Base-by-base conservation (phyloP, 2,329 filamentous ascomycete genomes). In the Trichoderma polysporum region DNA sequence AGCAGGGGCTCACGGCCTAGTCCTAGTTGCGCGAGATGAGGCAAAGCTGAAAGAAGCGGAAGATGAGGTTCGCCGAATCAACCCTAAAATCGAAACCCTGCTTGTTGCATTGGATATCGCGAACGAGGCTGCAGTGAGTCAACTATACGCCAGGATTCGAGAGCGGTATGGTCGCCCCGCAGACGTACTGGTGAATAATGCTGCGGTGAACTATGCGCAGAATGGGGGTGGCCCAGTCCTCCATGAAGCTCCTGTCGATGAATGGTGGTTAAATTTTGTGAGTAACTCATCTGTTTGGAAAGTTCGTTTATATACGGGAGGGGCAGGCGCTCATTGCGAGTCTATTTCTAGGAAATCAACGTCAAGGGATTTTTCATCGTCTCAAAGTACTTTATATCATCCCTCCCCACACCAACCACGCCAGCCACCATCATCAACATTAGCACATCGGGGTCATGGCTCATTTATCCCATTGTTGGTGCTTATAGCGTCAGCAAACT, bases 401-500 rank as follows among this genome's bases (percentile, higher is more conserved):
- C 41, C 9, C 57, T 60, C n/a, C 39, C 57, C 15, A 33, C 57
- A 10, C 57, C 57, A 5, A 60, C 57, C 13, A 49, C 41, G 6
- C 57, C 41, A 17, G 57, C 57, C 3, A 49, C 41, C 6, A 60
- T 60, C 13, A 35, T 60, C 41, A 60, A 60, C 13, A 49, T 60
- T 13, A 49, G 39, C n/a, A 49, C 39, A 8, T 49, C 57, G 7
- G 57, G 27, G 22, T 39, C 57, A 15, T 60, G 57, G 57, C 57
- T 60, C 8, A 39, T 60, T 10, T 60, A 35, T 27, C 39, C 57
- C 29, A 15, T 35, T 6, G 8, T 19, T 8, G 57, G 6, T 4
- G n/a, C 57, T 22, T 60, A 60, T 15, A 60, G 57, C 57, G 57
- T 60, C 57, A 60, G 57, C 29, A 60, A 60, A n/a, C 57, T 60